Percentiles rank a stretch among this genome's conserved stretches.
phyloP scores from a whole-genome alignment of 805 yeast species.

The Cyberlindnera lachancei region DNA sequence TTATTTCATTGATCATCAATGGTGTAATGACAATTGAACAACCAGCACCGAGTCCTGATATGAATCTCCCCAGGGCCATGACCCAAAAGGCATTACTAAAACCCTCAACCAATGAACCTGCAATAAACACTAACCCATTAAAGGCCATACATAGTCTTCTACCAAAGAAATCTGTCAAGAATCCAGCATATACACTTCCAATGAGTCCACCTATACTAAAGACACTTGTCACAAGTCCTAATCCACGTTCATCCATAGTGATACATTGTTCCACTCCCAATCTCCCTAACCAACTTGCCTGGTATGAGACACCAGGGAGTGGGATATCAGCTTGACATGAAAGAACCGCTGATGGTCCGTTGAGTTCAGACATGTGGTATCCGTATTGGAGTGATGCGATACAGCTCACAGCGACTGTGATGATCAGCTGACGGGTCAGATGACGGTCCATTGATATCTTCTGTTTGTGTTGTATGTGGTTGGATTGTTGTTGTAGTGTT shows the following conservation, averaged over 20 bases:
- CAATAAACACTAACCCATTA: conserved; percentile 42
- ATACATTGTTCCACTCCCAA: conserved; percentile 50
- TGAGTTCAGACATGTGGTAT: conserved; percentile 89
- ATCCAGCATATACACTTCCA: conserved; percentile 65
- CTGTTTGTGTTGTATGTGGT: neutral
- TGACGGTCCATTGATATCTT: conserved; percentile 6
- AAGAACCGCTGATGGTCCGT: conserved; percentile 74
- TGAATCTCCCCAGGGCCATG: conserved; percentile 60
- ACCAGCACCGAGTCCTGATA: conserved; percentile 86
- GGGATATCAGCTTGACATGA: conserved; percentile 39
- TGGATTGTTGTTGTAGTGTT: neutral
- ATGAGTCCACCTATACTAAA: conserved; percentile 80
- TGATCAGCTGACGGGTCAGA: conserved; percentile 26
- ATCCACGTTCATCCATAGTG: conserved; percentile 43
- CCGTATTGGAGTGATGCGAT: conserved; percentile 86
- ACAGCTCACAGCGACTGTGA: conserved; percentile 52
- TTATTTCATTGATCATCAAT: conserved; percentile 68
- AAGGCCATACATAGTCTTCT: conserved; percentile 45
- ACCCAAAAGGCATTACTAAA: conserved; percentile 33
- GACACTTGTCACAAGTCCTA: conserved; percentile 70
- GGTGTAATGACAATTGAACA: conserved; percentile 81
- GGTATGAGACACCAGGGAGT: conserved; percentile 19
- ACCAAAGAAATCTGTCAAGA: conserved; percentile 58
- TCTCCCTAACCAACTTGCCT: conserved; percentile 21
- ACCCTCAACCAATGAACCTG: conserved; percentile 61